Evolutionary conservation across 1,139 yeast species (phyloP), one percentile per base, ranked within the genome.

Genomic region (Geotrichum aggregatum): DNA sequence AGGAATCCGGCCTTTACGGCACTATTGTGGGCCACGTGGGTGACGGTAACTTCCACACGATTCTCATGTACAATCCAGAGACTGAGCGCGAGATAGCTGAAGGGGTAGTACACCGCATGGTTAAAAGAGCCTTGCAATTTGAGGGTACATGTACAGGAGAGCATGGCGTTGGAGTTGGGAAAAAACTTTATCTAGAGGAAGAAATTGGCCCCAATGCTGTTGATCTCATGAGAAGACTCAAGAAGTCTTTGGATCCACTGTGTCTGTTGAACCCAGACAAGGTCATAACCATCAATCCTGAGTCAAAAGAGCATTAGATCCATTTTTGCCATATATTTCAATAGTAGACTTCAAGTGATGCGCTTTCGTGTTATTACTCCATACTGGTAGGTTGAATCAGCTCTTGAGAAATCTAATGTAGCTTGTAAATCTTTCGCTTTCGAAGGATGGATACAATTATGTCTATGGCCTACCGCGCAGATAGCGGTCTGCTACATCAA

Each of bases 81-180:
- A 88, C 92, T 54, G 83, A 84, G 63, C 55, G 50, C 31, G 63
- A 70, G 2, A 67, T 66, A 38, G 83, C 80, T 18, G 77, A 78
- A 53, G 67, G 66, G 1, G 71, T 84, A 16, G 91, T 84, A 1
- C 79, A 78, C 51, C 74, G 79, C 47, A 83, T 86, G 84, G 87
- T 85, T 13, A 72, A 77, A 56, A 71, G 87, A 45, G 92, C 94
- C 0, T 68, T 83, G 28, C 76, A 68, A 4, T 75, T 77, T 16
- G 92, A 86, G 36, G 96, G 96, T 8, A 87, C 95, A 0, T 86
- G 92, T 63, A 87, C 95, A 0, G 96, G 95, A 45, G 96, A 87
- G 64, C 96, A 87, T 66, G 96, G 95, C 41, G 80, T 87, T 31
- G 96, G 96, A 0, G 76, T 82, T 52, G 95, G 95, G 52, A 87